Conservation (phyloP, 805 yeast genomes). For the Candida caryicola region DNA sequence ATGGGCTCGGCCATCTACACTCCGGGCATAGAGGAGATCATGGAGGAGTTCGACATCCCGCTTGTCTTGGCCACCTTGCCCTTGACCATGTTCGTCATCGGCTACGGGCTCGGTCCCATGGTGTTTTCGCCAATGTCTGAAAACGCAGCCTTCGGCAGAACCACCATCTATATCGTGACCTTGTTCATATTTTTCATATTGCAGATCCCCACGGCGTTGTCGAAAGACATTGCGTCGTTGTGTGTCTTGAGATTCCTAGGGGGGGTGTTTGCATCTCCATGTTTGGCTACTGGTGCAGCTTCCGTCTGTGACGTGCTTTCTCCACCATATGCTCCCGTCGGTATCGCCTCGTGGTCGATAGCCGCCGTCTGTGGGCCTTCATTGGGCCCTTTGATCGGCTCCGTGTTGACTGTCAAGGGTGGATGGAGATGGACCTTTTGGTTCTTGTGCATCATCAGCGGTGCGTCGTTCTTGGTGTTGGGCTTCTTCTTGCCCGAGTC, state of each 20-base stretch:
- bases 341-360: constrained; percentile 51
- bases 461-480: constrained; percentile 34
- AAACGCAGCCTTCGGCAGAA: constrained; percentile 52
- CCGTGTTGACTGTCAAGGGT: constrained; percentile 44
- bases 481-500: constrained; percentile 47
- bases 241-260: constrained; percentile 49
- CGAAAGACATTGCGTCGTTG: constrained; percentile 48
- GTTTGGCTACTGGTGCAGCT: constrained; percentile 59
- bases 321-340: constrained; percentile 43
- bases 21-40: constrained; percentile 47
- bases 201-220: constrained; percentile 57
- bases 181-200: constrained; percentile 47
- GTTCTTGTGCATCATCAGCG: constrained; percentile 44
- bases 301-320: constrained; percentile 49
- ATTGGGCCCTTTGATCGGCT: constrained; percentile 56
- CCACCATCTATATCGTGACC: constrained; percentile 46
- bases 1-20: constrained; percentile 57
- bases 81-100: constrained; percentile 53
- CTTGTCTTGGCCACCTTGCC: constrained; percentile 48
- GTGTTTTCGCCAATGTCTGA: constrained; percentile 59
- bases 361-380: constrained; percentile 56
- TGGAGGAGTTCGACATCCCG: constrained; percentile 44
- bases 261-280: constrained; percentile 57
- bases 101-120: constrained; percentile 62
- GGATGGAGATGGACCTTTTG: constrained; percentile 57